Evolutionary conservation across 306 rosid species (phyloP), one percentile per base, ranked within the genome.

Genomic region (Inga oerstediana): DNA sequence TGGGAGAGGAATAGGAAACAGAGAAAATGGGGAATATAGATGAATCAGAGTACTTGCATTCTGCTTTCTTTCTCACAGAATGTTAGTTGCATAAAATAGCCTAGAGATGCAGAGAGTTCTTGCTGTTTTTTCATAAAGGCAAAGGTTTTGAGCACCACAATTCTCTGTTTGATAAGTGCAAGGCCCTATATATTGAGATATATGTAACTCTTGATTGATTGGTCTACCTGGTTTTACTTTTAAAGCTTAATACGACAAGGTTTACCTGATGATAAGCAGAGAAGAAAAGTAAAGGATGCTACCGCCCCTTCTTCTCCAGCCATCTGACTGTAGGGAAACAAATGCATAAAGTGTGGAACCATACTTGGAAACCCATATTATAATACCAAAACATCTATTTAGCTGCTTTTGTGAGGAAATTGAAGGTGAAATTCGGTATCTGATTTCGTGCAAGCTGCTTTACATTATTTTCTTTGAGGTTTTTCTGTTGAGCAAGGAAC

Each of bases 301-400:
- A 6, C 0, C 0, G 10, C 0, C 0, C 61, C 10, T 10, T 1
- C 62, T 11, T 1, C 62, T 11, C 24, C 9, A 74, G 51, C 45
- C 70, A 79, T 79, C 35, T 75, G 61, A 46, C 37, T 59, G 71
- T 56, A 24, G 69, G 84, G 13, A 37, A 49, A 37, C n/a, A 68
- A 68, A 54, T 37, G 48, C 46, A 19, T 68, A 1, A 82, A 56
- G 56, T 43, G 67, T 75, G 70, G 72, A 77, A 39, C 52, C 20
- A 16, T 19, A 67, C 37, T 69, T 48, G 70, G 80, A 39, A 69
- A 69, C 48, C 32, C 51, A 41, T 20, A 39, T 41, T 41, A 19
- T 41, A 41, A 69, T 81, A 32, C n/a, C 24, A 67, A 37, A 19
- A 14, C 49, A 37, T 44, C 56, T 5, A 10, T 45, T 72, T 65